These are phyloP conservation scores for Osmanthus fragrans DNA, from an alignment of 257 asterid genomes.

Conservation along the genomic window DNA sequence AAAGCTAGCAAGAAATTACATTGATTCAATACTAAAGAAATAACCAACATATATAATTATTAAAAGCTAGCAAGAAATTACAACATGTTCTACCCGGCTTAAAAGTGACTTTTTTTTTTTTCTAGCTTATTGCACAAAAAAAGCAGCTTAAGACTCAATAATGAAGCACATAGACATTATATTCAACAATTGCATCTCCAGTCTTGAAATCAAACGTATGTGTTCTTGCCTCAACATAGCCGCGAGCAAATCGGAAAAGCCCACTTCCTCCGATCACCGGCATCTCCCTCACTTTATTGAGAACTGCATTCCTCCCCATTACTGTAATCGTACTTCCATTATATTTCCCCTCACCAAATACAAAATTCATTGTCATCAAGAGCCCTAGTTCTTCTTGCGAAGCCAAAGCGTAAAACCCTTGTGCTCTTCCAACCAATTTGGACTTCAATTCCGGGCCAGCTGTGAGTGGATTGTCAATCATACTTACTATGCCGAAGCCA, in stretches of 20 bases:
- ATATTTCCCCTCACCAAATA: constrained; percentile 38
- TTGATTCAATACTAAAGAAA: background rate
- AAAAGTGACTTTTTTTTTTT: too few relatives aligned
- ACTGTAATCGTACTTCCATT: constrained; percentile 60
- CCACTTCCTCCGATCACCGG: constrained; percentile 75
- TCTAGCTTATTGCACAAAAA: background rate
- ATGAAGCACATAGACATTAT: constrained; percentile 53
- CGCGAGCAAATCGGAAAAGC: constrained; percentile 64
- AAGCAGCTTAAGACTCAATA: constrained; percentile 25
- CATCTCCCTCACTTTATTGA: constrained; percentile 57
- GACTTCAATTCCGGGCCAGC: constrained; percentile 45
- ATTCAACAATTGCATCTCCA: constrained; percentile 66
- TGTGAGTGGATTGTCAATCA: constrained; percentile 63
- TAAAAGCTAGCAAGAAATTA: background rate
- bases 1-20: background rate
- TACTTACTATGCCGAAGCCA: constrained; percentile 39
- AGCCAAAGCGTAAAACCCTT: constrained; percentile 55
- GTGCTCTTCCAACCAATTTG: constrained; percentile 49
- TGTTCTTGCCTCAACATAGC: constrained; percentile 63
- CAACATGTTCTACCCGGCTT: background rate
- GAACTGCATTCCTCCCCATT: constrained; percentile 52
- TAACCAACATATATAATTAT: too few relatives aligned
- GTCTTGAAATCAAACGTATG: constrained; percentile 36
- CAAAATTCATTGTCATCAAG: constrained; percentile 59
- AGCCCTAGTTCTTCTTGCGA: constrained; percentile 33